Evolutionary conservation across 2,329 filamentous ascomycete species (phyloP), one percentile per base, ranked within the genome.

Genomic region (Cercospora sesami): DNA sequence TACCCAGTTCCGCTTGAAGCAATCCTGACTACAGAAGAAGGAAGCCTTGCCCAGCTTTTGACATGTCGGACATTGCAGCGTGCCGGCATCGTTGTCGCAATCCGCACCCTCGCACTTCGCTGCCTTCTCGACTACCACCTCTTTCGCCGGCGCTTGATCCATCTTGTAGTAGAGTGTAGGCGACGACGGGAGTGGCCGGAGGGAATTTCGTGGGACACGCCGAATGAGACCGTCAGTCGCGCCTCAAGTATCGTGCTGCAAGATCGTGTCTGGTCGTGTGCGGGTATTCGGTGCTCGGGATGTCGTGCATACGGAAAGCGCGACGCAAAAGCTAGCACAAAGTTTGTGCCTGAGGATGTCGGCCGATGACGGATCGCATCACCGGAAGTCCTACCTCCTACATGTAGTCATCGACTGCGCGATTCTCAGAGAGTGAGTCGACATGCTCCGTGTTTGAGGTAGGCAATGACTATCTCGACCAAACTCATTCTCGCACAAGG

Each of bases 1-100:
- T 89, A 98, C 95, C 95, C 95, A 99, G 84, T 93, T 99, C 81
- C 89, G 90, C 86, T 97, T 98, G 83, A 99, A 99, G 85, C 95
- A 99, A 75, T 98, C 95, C 81, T 99, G 95, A 30, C 93, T 93
- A 84, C 95, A 99, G 83, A 98, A 99, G 82, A 89, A 97, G 83
- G 93, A 96, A 77, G 95, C 92, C 78, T 94, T 90, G 64, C 91
- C 92, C 55, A 94, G 84, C 82, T 97, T 97, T 76, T 97, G 86
- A 79, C 95, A 99, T 60, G 92, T 98, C 64, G 95, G 95, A 81
- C 95, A 99, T 80, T 98, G 94, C 58, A 99, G 83, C 64, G 89
- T 85, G 69, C 92, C 90, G 66, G 94, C 94, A 71, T 94, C 90
- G 71, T 97, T 97, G 48, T 87, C 85, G 84, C 95, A 99, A 80